Evolutionary conservation across 1,139 yeast genomes (phyloP).

Genomic region (Suhomyces panamericanus): DNA sequence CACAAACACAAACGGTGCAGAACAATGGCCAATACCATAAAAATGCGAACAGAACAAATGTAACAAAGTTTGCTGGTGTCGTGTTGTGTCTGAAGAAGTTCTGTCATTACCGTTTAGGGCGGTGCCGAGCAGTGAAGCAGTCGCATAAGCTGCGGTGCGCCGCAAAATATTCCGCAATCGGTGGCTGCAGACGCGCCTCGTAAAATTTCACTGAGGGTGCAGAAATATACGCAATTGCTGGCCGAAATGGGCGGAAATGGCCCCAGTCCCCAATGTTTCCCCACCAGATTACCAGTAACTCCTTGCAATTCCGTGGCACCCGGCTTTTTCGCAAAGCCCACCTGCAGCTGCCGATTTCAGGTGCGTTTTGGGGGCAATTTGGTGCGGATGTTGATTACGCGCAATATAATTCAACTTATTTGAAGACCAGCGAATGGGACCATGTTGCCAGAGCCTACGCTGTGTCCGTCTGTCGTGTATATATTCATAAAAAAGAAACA

Average conservation of each 20-base stretch:
- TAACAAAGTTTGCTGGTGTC: no score
- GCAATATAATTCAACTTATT: no score
- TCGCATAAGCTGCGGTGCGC: background rate
- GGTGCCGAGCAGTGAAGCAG: no score
- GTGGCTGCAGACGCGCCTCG: background rate
- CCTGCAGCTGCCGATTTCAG: background rate
- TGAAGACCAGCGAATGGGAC: no score
- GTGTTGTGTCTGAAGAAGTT: no score
- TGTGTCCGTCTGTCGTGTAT: background rate
- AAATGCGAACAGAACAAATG: no score
- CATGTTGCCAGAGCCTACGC: background rate
- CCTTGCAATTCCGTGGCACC: no score
- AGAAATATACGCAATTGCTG: background rate
- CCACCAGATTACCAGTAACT: background rate
- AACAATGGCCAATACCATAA: no score
- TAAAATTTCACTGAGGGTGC: background rate
- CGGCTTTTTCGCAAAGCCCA: background rate
- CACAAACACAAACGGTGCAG: no score
- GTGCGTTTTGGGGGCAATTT: no score
- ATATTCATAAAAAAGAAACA: background rate
- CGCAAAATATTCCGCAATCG: background rate
- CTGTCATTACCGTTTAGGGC: no score
- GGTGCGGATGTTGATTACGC: no score
- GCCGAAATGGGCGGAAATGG: background rate
- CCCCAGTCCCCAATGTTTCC: background rate